Base-by-base conservation (phyloP, 345 rosid genomes). In the Anacardium occidentale region DNA sequence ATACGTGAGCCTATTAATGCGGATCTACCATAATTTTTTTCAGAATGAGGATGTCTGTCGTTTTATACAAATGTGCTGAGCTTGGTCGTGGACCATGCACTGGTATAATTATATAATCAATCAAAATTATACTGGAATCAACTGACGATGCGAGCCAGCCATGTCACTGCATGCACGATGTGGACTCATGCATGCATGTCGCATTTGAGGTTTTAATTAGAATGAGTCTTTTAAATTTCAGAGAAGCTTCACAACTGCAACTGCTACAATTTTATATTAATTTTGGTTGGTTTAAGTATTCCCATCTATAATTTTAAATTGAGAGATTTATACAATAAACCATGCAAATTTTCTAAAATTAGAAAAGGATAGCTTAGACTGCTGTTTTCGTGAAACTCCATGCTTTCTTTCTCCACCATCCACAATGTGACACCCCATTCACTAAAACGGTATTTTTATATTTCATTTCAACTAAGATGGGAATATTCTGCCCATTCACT, bases 41-140 rank as follows among this genome's bases (percentile, higher is more conserved):
- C 73, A 82, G 84, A 84, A 82, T 80, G 84, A 77, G 90, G 9
- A 86, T 86, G 90, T 86, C 85, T 86, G 88, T 82, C 86, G 40
- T 80, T 71, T 76, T 81, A 42, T 75, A 25, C 77, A 24, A 52
- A 52, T 59, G 26, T 32, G 8, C 18, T 72, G 62, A 66, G 22
- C 64, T 22, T 26, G 55, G 42, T 76, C 56, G 29, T 62, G 26
- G 64, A 64, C 63, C 45, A 79, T 73, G 37, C 74, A 71, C 59
- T 1, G n/a, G 0, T 37, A n/a, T 55, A 7, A 34, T 40, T 29
- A 29, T 29, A 29, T 29, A 29, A 29, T 29, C 32, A 29, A 29
- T 29, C 32, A 29, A 29, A 1, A 29, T 10, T 62, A n/a, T 18
- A 56, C 22, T 37, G 42, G 42, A 37, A 37, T 37, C 42, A 37